Evolutionary conservation across 306 rosid species (phyloP).

Genomic region (Ochetophila trinervis): DNA sequence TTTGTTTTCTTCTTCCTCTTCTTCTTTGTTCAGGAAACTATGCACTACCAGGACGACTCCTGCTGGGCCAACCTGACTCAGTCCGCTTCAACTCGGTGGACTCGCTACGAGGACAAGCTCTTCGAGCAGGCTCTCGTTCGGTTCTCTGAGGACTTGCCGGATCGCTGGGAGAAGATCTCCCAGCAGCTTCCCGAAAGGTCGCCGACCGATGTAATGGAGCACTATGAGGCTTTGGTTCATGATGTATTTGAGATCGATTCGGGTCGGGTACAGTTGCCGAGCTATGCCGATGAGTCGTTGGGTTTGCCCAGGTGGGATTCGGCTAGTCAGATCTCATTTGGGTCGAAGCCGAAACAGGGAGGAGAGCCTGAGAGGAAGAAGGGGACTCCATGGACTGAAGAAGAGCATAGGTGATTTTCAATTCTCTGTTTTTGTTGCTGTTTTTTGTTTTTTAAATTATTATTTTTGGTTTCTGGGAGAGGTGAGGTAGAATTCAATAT

Average conservation of each 20-base stretch:
- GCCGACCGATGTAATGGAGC: constrained; percentile 45
- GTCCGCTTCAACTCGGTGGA: constrained; percentile 49
- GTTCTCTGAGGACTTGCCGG: constrained; percentile 48
- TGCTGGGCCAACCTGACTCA: constrained; percentile 33
- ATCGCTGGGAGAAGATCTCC: constrained; percentile 77
- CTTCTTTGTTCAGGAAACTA: constrained; percentile 5
- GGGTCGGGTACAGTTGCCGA: constrained; percentile 67
- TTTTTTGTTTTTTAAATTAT: too few relatives aligned
- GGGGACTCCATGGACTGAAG: constrained; percentile 87
- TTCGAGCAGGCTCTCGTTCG: constrained; percentile 69
- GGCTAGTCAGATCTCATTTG: constrained; percentile 64
- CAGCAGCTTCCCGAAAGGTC: constrained; percentile 57
- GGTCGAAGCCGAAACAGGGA: constrained; percentile 30
- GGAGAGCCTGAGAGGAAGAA: constrained; percentile 72
- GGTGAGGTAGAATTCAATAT: too few relatives aligned
- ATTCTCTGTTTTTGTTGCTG: constrained; percentile 3
- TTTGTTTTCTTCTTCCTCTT: not conserved
- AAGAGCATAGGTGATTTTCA: constrained; percentile 67
- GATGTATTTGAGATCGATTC: constrained; percentile 73
- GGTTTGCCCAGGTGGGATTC: constrained; percentile 47
- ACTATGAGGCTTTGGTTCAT: constrained; percentile 60
- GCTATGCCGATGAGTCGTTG: constrained; percentile 52
- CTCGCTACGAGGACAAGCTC: constrained; percentile 62
- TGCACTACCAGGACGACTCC: constrained; percentile 46
- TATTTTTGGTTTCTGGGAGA: constrained; percentile 22